phyloP scores from a whole-genome alignment of 2,329 filamentous ascomycete genomes.

The Aureobasidium sp. region DNA sequence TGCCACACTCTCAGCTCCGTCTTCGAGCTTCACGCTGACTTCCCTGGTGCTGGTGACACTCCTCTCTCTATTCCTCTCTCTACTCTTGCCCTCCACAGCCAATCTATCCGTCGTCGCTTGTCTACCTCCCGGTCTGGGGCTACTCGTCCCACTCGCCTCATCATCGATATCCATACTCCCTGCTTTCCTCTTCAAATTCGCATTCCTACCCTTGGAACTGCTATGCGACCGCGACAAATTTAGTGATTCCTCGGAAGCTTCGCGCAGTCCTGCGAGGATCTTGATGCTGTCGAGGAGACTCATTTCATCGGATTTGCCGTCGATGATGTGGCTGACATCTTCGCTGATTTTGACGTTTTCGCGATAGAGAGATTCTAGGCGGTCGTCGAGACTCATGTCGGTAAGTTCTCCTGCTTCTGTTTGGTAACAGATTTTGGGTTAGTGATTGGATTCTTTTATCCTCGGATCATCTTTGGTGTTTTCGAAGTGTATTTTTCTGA shows the following conservation, averaged over 20 bases:
- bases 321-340: conserved; percentile 35
- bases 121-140: conserved; percentile 16
- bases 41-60: conserved; percentile 39
- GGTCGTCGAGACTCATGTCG: conserved; percentile 33
- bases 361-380: conserved; percentile 37
- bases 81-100: conserved; percentile 10
- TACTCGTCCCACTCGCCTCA: conserved; percentile 24
- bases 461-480: too few relatives aligned
- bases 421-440: conserved; percentile 18
- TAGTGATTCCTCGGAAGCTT: conserved; percentile 32
- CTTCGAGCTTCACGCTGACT: conserved; percentile 43
- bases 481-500: too few relatives aligned
- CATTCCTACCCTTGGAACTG: conserved; percentile 13
- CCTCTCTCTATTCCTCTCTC: conserved; percentile 31
- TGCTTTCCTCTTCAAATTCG: conserved; percentile 14
- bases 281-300: conserved; percentile 35
- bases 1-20: conserved; percentile 34
- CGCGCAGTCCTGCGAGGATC: conserved; percentile 39
- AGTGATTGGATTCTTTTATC: background rate
- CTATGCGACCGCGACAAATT: conserved; percentile 1
- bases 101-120: conserved; percentile 11
- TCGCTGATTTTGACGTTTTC: conserved; percentile 41
- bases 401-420: conserved; percentile 21
- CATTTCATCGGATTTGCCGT: conserved; percentile 34
- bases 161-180: conserved; percentile 22